These are phyloP conservation scores for Lolium perenne DNA, from an alignment of 176 grass and related monocot species.

Conservation along the genomic window DNA sequence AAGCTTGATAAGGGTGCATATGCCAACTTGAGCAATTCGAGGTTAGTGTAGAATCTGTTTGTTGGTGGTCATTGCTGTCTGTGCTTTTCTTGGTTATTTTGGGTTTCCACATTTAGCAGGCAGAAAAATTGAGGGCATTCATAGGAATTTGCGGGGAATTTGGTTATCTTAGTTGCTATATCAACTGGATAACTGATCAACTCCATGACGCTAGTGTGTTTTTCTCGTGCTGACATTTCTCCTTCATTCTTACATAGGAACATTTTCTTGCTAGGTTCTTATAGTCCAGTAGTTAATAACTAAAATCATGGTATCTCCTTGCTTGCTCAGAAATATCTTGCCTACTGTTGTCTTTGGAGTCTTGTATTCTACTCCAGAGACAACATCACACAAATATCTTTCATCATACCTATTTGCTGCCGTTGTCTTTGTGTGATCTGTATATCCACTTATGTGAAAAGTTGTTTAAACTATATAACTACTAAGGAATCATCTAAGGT, in stretches of 20 bases:
- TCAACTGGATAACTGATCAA: conserved; percentile 12
- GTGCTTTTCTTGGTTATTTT: neutral
- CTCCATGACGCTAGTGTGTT: neutral
- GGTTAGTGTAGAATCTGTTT: conserved; percentile 51
- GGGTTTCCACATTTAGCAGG: neutral
- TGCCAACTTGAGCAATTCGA: conserved; percentile 88
- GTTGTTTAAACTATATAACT: neutral
- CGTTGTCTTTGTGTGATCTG: conserved; percentile 2
- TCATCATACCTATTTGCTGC: neutral
- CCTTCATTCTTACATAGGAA: neutral
- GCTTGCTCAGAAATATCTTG: conserved; percentile 9
- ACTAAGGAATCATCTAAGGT: neutral
- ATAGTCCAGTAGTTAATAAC: neutral
- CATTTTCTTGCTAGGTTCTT: neutral
- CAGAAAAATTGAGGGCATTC: neutral
- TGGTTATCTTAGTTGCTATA: neutral
- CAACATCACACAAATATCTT: neutral
- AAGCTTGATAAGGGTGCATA: conserved; percentile 75
- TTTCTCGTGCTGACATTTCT: neutral
- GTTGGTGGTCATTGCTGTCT: neutral
- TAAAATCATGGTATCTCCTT: neutral
- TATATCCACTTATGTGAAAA: neutral
- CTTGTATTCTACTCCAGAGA: neutral
- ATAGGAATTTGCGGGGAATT: neutral
- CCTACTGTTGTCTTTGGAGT: conserved; percentile 16